Conservation (phyloP, 352 stramenopile species). For the Phytopythium sindhum region DNA sequence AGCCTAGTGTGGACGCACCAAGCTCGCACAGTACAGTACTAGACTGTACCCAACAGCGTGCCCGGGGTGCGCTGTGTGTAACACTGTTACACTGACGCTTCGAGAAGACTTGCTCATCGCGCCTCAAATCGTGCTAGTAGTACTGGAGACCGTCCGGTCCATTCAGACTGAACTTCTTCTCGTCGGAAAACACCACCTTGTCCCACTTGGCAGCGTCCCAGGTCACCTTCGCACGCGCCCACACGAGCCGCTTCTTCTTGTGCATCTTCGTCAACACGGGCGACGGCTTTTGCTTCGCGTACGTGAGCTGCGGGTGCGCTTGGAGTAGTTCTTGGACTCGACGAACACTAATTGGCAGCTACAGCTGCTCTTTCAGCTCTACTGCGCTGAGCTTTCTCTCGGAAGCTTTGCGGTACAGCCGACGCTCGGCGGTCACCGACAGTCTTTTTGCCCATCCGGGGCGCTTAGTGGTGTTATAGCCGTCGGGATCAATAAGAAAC, state of each 20-base stretch:
- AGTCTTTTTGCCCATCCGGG: not conserved
- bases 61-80: no score
- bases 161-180: no score
- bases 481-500: not conserved
- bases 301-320: not conserved
- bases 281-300: constrained; percentile 8
- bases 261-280: constrained; percentile 9
- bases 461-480: not conserved
- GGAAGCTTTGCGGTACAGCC: not conserved
- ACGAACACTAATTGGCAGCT: constrained; percentile 8
- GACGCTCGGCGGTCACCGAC: not conserved
- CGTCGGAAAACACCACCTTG: no score
- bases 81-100: constrained; percentile 12
- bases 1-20: no score
- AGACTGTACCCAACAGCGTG: no score
- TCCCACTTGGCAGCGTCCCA: not conserved
- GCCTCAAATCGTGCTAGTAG: constrained; percentile 16
- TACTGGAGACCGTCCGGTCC: constrained; percentile 12
- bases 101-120: constrained; percentile 9
- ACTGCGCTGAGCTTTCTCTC: not conserved
- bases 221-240: constrained; percentile 1
- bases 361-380: constrained; percentile 4
- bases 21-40: no score
- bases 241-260: constrained; percentile 7
- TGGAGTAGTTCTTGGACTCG: constrained; percentile 6